Base-by-base conservation (phyloP, 1,284 basidiomycete species). In the Cutaneotrichosporon sp. region DNA sequence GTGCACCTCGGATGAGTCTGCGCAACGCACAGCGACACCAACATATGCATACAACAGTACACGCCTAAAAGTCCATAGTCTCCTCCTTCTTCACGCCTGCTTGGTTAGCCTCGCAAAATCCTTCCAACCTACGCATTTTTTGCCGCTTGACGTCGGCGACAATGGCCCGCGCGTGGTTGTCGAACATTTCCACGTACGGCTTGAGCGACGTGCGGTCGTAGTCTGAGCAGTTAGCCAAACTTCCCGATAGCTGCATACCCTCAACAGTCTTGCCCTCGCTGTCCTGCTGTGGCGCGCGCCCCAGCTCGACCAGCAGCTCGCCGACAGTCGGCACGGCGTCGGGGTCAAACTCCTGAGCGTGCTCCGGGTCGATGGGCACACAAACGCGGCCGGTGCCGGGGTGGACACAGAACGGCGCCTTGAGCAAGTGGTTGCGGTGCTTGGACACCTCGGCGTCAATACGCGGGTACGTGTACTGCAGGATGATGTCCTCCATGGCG, bases 401-500 rank as follows among this genome's bases (percentile, higher is more conserved):
- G 74, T 99, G 94, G 0, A 98, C 80, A 69, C 92, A 96, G 75
- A 99, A 98, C 0, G 96, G 96, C 22, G 90, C 86, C 75, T 99
- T 99, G 58, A 99, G 83, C 78, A 99, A 81, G 77, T 99, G 96
- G 77, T 98, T 98, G 53, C 92, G 82, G 67, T 94, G 90, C 69
- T 97, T 96, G 2, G 92, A 93, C 14, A 99, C 94, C 73, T 98
- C 94, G 7, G 90, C 86, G 73, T 99, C 94, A 57, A 99, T 83
- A 15, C 94, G 85, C 2, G 96, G 94, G 72, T 98, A 98, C 0
- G 90, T 94, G 74, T 97, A 97, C 69, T 93, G 88, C 13, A 99
- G 78, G 53, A 96, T 80, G 53, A 97, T 83, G 63, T 97, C 94
- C 68, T 96, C 86, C 69, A 88, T 74, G 1, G 83, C 82, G 1